phyloP scores from a whole-genome alignment of 345 rosid genomes.

The Brassica napus region DNA sequence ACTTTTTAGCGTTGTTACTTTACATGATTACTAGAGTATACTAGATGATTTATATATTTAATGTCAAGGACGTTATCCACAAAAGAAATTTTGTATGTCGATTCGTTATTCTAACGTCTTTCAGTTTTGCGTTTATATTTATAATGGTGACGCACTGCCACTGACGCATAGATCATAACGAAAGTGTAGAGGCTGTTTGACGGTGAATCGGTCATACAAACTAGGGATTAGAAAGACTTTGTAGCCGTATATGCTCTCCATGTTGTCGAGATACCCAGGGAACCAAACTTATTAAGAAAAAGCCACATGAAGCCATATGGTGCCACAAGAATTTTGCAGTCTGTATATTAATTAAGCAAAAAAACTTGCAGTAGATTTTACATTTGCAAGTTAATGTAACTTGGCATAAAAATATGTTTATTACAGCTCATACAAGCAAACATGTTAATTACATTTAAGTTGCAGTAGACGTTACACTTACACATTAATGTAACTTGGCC shows the following conservation, averaged over 20 bases:
- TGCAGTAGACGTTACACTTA: neutral
- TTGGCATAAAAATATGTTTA: too few relatives aligned
- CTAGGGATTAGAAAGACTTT: neutral
- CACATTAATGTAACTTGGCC: neutral
- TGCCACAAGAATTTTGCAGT: too few relatives aligned
- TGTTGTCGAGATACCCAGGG: neutral
- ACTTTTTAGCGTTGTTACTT: neutral
- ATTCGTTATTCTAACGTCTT: too few relatives aligned
- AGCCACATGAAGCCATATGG: neutral
- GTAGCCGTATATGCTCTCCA: neutral
- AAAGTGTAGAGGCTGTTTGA: neutral
- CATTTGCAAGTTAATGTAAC: too few relatives aligned
- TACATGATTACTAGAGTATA: neutral
- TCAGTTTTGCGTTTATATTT: too few relatives aligned
- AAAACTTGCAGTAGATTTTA: too few relatives aligned
- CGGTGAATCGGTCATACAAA: neutral
- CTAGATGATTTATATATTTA: neutral
- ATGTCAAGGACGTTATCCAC: neutral
- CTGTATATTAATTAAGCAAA: too few relatives aligned
- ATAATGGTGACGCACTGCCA: too few relatives aligned
- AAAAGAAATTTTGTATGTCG: neutral
- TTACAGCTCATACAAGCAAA: neutral
- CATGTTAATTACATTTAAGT: neutral
- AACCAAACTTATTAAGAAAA: neutral
- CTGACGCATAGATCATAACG: too few relatives aligned